Conservation (phyloP, 805 yeast species). For the Peterozyma toletana region DNA sequence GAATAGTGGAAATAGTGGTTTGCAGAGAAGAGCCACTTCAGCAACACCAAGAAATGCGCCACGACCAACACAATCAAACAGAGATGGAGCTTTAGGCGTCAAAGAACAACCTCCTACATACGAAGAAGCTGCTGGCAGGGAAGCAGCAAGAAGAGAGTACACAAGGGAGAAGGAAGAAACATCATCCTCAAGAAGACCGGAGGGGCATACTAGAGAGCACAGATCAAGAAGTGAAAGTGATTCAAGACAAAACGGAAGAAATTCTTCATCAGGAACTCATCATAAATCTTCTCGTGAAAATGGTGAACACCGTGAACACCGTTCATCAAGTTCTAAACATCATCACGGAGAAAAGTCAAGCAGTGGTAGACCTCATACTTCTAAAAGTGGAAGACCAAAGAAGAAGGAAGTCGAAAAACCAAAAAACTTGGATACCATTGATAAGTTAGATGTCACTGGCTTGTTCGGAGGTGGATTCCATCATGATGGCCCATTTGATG, state of each 20-base stretch:
- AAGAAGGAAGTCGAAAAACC: slow-evolving; percentile 43
- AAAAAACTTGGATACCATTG: slow-evolving; percentile 86
- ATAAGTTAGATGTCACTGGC: slow-evolving; percentile 92
- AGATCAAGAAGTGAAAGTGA: slow-evolving; percentile 13
- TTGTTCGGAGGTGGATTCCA: slow-evolving; percentile 87
- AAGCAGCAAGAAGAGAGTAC: slow-evolving; percentile 32
- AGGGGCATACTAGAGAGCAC: slow-evolving; percentile 10
- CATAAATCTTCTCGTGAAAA: slow-evolving; percentile 9
- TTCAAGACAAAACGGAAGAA: slow-evolving; percentile 4
- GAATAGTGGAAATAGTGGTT: not conserved
- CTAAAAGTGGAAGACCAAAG: slow-evolving; percentile 15
- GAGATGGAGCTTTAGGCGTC: not conserved
- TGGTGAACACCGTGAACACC: slow-evolving; percentile 20
- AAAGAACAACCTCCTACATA: slow-evolving; percentile 51
- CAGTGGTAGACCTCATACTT: slow-evolving; percentile 4
- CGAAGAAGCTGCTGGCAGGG: slow-evolving; percentile 59
- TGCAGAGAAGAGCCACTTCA: slow-evolving; percentile 1
- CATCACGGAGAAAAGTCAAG: slow-evolving; percentile 12
- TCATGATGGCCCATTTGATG: slow-evolving; percentile 99
- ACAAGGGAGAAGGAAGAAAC: slow-evolving; percentile 43
- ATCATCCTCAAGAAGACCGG: slow-evolving; percentile 14
- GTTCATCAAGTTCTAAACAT: slow-evolving; percentile 11
- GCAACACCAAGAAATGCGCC: slow-evolving; percentile 12
- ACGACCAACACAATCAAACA: slow-evolving; percentile 11
- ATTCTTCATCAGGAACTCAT: slow-evolving; percentile 10